Base-by-base conservation (phyloP, 1,284 basidiomycete species). In the Ustilago tritici region DNA sequence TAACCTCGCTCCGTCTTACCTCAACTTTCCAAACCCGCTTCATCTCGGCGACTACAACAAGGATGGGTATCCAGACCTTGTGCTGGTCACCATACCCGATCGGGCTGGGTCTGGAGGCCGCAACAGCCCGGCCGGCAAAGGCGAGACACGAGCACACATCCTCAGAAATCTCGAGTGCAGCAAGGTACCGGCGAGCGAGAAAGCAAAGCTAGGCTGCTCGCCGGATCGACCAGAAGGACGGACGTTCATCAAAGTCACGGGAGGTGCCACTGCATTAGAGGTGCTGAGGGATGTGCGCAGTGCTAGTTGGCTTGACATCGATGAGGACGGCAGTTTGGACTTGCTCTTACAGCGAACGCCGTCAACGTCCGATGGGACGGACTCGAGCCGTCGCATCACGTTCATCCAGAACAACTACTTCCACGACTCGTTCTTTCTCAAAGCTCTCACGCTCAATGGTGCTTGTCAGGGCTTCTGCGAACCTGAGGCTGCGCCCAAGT, bases 391-490 rank as follows among this genome's bases (percentile, higher is more conserved):
- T 11, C 59, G 56, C 53, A 88, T 95, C 15, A 87, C 91, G 1
- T 98, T 99, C 81, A 89, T 99, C 47, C 95, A 97, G 87, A 99
- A 99, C 86, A 98, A 98, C 87, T 95, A 95, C 83, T 99, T 97
- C 85, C 95, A 95, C 84, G 97, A 99, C 82, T 95, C 97, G 0
- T 99, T 99, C 89, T 99, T 99, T 90, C 89, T 99, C 67, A 98
- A 98, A 86, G 93, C 95, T 1, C 93, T 96, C 34, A 62, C 97
- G 2, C 87, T 98, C 40, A 98, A 98, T 82, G 95, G 95, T 12
- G 96, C 95, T 0, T 99, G 96, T 81, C 89, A 91, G 61, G 92
- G 92, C 57, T 91, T 91, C 1, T 91, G 91, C 87, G 97, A 82
- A 69, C 77, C 74, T 12, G 47, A 53, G 4, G 61, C 50, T 34